Evolutionary conservation across 192 early-diverging fungal genomes (phyloP).

Genomic region (Podila minutissima): DNA sequence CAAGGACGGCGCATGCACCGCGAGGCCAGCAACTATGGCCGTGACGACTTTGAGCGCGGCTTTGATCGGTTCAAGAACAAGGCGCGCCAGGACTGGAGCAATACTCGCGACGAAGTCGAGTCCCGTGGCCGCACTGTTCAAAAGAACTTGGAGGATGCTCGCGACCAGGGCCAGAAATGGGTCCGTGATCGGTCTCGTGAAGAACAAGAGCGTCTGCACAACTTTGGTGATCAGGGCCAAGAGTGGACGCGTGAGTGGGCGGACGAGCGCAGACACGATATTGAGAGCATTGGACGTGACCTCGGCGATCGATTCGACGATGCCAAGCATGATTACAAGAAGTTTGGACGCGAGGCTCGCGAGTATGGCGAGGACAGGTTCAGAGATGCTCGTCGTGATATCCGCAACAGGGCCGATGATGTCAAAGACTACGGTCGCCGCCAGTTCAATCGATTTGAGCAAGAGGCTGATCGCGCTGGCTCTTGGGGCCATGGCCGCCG

Average conservation of each 20-base stretch:
- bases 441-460: slow-evolving; percentile 13
- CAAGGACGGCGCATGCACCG: neutral
- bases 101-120: slow-evolving; percentile 12
- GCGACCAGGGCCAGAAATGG: slow-evolving; percentile 23
- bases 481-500: neutral
- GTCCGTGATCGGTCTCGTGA: slow-evolving; percentile 3
- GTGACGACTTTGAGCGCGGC: slow-evolving; percentile 30
- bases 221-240: slow-evolving; percentile 14
- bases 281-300: slow-evolving; percentile 6
- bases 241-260: slow-evolving; percentile 40
- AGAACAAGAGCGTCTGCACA: slow-evolving; percentile 7
- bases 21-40: neutral
- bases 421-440: slow-evolving; percentile 18
- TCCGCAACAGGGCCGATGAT: slow-evolving; percentile 23
- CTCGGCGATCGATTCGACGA: slow-evolving; percentile 12
- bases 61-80: slow-evolving; percentile 22
- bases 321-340: slow-evolving; percentile 11
- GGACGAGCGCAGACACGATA: slow-evolving; percentile 20
- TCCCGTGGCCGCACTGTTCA: neutral
- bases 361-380: slow-evolving; percentile 18
- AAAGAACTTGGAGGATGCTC: slow-evolving; percentile 2
- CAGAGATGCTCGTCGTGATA: slow-evolving; percentile 22
- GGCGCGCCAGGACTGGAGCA: slow-evolving; percentile 26
- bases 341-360: slow-evolving; percentile 8
- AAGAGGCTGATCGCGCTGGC: slow-evolving; percentile 11